Evolutionary conservation across 768 basidiomycete species (phyloP).

Genomic region (Butyriboletus loyo): DNA sequence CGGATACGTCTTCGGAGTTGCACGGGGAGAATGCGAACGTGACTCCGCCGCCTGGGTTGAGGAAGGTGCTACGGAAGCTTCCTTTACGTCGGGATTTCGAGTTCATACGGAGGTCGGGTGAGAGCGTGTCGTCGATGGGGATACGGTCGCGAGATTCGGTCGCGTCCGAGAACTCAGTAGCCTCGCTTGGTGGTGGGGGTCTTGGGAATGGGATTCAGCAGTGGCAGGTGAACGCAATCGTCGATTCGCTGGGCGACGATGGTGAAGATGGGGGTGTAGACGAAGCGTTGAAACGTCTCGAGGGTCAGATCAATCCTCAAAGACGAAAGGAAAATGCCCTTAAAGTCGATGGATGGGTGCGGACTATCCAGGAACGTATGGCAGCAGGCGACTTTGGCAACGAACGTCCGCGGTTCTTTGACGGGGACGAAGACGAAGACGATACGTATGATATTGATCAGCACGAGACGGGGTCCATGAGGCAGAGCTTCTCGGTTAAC

Average conservation of each 20-base stretch:
- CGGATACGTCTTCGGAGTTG: constrained; percentile 65
- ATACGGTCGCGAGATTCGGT: constrained; percentile 62
- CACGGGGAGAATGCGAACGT: constrained; percentile 33
- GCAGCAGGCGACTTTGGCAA: constrained; percentile 60
- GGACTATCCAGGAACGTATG: constrained; percentile 64
- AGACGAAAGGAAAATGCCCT: constrained; percentile 66
- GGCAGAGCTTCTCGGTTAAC: constrained; percentile 3
- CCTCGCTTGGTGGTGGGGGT: constrained; percentile 39
- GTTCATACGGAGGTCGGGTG: constrained; percentile 67
- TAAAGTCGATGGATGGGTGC: constrained; percentile 83
- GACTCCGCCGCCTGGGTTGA: constrained; percentile 50
- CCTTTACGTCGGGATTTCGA: constrained; percentile 80
- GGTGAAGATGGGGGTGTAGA: constrained; percentile 79
- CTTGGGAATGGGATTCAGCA: constrained; percentile 51
- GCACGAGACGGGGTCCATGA: constrained; percentile 30
- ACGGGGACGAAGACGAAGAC: constrained; percentile 40
- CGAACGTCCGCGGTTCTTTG: constrained; percentile 57
- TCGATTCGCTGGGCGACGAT: constrained; percentile 72
- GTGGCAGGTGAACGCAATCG: constrained; percentile 80
- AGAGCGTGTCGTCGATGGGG: constrained; percentile 77
- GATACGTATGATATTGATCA: constrained; percentile 33
- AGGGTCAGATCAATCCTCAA: constrained; percentile 80
- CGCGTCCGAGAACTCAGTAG: constrained; percentile 40
- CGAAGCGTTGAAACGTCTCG: constrained; percentile 73
- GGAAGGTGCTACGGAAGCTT: constrained; percentile 53